Evolutionary conservation across 2,329 filamentous ascomycete species (phyloP), one percentile per base, ranked within the genome.

Genomic region (Aspergillus ibericus): DNA sequence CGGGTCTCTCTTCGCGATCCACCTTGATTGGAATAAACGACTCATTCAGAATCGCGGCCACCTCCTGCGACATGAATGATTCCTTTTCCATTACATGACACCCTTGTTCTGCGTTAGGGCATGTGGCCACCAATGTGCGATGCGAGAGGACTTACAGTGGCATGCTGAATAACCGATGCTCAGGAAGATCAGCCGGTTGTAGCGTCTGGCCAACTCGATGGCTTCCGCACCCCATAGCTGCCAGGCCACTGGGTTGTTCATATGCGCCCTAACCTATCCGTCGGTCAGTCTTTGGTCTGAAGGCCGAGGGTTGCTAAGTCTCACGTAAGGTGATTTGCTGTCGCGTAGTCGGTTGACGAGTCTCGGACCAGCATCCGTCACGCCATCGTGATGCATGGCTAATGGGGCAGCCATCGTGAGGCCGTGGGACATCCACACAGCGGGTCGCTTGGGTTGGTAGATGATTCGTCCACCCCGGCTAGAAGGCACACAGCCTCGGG

Each of bases 151-250:
- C 89, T 72, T 78, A 95, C 95, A 96, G 79, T 98, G 93, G 74
- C 95, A 98, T 42, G 95, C 92, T 18, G 90, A 90, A 80, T 96
- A 99, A 50, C 95, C 95, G 70, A 98, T 93, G 73, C 93, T 96
- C 61, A 98, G 81, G 72, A 97, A 98, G 59, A 99, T 88, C 59
- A 96, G 82, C 70, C 92, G 90, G 75, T 98, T 96, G 66, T 93
- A 86, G 66, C 82, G 85, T 74, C 86, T 89, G 15, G 95, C 93
- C 49, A 92, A 82, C 63, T 85, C 84, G 55, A 97, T 81, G 15
- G 91, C 86, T 69, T 92, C 88, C 20, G 88, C 82, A 65, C 89
- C 89, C 82, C 96, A 91, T 59, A 91, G 81, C 81, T 99, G 95
- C 95, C 95, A 99, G 68, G 88, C 87, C 36, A 98, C 93, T 1